Evolutionary conservation across 2,329 filamentous ascomycete species (phyloP), one percentile per base, ranked within the genome.

Genomic region (Fusarium metavorans): DNA sequence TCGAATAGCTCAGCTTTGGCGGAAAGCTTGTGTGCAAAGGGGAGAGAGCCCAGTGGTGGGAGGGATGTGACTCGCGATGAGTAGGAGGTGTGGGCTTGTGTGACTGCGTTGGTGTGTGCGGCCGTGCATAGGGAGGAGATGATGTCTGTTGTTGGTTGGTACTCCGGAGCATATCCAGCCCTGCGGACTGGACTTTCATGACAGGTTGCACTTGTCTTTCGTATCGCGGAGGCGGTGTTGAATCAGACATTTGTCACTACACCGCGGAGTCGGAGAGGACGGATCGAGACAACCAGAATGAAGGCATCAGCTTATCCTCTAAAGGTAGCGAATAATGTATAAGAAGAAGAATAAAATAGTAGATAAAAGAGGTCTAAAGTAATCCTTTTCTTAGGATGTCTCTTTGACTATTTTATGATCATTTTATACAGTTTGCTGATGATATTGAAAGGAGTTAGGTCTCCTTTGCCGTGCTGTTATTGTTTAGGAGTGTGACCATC

Each of bases 91-190:
- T 14, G 30, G 32, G 27, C 30, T 20, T 62, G 43, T 32, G 32
- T 62, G 32, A 52, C 27, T 23, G 34, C 8, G 16, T 60, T 39
- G 14, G 41, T 30, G 41, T 20, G 35, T 48, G 30, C 35, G 39
- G 34, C 56, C 56, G 34, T 59, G 56, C 56, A 59, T 41, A 61
- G 27, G n/a, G 34, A 37, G 56, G 56, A 27, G 34, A 39, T 37
- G 11, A 20, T 56, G 54, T 27, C 14, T 16, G 56, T 39, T 41
- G 37, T 45, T 45, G 25, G 34, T 43, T n/a, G 57, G 57, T 43
- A 37, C 43, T n/a, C 41, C 23, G 48, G 61, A 56, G 34, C 23
- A 64, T 64, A 57, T 57, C 48, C 61, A 64, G 61, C 48, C 48
- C 48, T 64, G 48, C 13, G 34, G n/a, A 43, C 34, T 64, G 48